Base-by-base conservation (phyloP, 495 filamentous ascomycete genomes). In the Penicillium salamii region DNA sequence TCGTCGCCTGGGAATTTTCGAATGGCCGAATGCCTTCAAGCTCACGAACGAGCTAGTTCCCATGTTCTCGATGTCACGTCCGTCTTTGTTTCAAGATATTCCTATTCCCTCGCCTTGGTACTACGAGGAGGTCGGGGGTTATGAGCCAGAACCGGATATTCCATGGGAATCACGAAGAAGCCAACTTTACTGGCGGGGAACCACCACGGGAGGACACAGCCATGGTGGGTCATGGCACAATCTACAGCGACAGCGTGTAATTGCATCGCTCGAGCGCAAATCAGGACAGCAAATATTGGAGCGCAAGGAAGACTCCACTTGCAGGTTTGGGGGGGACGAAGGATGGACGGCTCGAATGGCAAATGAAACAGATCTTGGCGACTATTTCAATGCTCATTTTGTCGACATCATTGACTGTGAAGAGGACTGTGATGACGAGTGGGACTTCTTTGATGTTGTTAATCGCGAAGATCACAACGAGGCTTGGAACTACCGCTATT, bases 181-280 rank as follows among this genome's bases (percentile, higher is more conserved):
- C 9, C 39, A 55, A 17, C 7, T 78, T 2, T 78, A 77, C 53
- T 78, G 75, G 75, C 63, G 70, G 3, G 75, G 75, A 3, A 61
- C 57, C 6, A 72, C 56, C 7, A 78, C 68, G 0, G 75, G 75
- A 36, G 70, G 68, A 5, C 58, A 52, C 26, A 52, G 52, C 28
- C 31, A 17, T 1, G 13, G 20, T 11, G 49, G 53, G 6, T 21
- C 15, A 7, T 59, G 52, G 57, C 44, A 21, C 5, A 37, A 49
- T 7, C 44, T 55, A 17, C 44, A 47, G n/a, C 43, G 57, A 3
- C 57, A 59, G 32, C 40, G 41, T 1, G 18, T 54, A 1, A 49
- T 58, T n/a, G 55, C 28, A 9, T 54, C 54, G 2, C n/a, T 58
- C 28, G 29, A 32, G 46, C 50, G 0, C 51, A 58, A 48, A 39